These are phyloP conservation scores for Arabidopsis suecica DNA, from an alignment of 345 rosid species.

Conservation along the genomic window DNA sequence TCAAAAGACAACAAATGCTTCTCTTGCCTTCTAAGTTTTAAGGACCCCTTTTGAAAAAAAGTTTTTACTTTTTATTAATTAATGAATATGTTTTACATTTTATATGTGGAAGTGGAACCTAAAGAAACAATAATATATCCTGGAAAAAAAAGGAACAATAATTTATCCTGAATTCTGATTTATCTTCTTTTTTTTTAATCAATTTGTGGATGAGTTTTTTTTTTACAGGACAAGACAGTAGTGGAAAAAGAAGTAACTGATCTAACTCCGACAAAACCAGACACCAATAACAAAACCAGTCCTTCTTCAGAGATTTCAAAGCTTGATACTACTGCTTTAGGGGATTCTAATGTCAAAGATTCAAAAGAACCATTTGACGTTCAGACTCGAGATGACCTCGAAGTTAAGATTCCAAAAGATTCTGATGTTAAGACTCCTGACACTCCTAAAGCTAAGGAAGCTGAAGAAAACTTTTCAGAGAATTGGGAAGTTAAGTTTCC, in stretches of 20 bases:
- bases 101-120: not conserved
- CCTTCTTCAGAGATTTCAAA: constrained; percentile 29
- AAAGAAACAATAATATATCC: not conserved
- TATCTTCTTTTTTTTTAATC: not conserved
- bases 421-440: constrained; percentile 34
- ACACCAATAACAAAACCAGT: constrained; percentile 8
- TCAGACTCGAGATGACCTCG: constrained; percentile 32
- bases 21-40: constrained; percentile 24
- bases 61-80: not conserved
- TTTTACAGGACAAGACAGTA: constrained; percentile 12
- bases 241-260: constrained; percentile 12
- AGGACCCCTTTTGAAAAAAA: not conserved
- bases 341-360: not conserved
- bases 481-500: constrained; percentile 44
- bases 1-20: not conserved
- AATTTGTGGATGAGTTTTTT: not conserved
- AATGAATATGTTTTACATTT: constrained; percentile 1
- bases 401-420: constrained; percentile 35
- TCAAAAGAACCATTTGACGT: constrained; percentile 33
- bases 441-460: constrained; percentile 27
- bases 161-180: not conserved
- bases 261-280: constrained; percentile 12
- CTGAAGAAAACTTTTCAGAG: constrained; percentile 30
- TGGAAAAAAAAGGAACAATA: not conserved
- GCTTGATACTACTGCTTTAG: constrained; percentile 20